A percentile compares a stretch with the other conserved stretches of the same genome.
Evolutionary conservation across 768 basidiomycete genomes (phyloP).

Genomic region (Cubamyces sp.): DNA sequence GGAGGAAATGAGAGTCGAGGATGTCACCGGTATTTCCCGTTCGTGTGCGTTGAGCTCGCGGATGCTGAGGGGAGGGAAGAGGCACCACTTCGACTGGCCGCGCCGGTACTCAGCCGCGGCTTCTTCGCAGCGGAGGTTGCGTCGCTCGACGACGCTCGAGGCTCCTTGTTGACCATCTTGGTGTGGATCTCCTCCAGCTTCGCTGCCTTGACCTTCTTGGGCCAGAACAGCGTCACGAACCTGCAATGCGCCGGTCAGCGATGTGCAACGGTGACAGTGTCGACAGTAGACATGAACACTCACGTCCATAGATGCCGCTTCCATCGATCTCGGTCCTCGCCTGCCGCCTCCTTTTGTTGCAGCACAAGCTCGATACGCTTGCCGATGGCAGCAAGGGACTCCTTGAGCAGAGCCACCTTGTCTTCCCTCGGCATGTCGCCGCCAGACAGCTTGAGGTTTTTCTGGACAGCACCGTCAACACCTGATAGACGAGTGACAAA

Average conservation of each 20-base stretch:
- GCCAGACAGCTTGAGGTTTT: conserved; percentile 92
- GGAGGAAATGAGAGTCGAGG: background rate
- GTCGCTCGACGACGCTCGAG: conserved; percentile 34
- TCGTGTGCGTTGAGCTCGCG: conserved; percentile 30
- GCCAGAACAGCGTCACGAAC: conserved; percentile 97
- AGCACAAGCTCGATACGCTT: conserved; percentile 87
- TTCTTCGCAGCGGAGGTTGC: conserved; percentile 33
- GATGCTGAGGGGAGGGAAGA: conserved; percentile 27
- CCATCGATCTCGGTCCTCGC: conserved; percentile 87
- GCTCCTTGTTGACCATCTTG: conserved; percentile 92
- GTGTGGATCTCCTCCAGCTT: conserved; percentile 95
- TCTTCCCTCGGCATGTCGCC: conserved; percentile 94
- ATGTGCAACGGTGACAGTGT: background rate
- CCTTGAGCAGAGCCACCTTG: conserved; percentile 94
- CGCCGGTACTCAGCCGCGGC: conserved; percentile 30
- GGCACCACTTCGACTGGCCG: conserved; percentile 22
- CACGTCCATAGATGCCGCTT: conserved; percentile 96
- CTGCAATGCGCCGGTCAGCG: conserved; percentile 42
- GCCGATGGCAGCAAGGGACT: conserved; percentile 93
- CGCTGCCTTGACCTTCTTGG: conserved; percentile 91
- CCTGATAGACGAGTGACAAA: background rate
- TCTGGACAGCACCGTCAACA: conserved; percentile 48
- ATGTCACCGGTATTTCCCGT: conserved; percentile 33
- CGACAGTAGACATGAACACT: conserved; percentile 40
- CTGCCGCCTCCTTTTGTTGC: conserved; percentile 70